Conservation (phyloP, 2,329 filamentous ascomycete genomes). For the Fusarium sp. region DNA sequence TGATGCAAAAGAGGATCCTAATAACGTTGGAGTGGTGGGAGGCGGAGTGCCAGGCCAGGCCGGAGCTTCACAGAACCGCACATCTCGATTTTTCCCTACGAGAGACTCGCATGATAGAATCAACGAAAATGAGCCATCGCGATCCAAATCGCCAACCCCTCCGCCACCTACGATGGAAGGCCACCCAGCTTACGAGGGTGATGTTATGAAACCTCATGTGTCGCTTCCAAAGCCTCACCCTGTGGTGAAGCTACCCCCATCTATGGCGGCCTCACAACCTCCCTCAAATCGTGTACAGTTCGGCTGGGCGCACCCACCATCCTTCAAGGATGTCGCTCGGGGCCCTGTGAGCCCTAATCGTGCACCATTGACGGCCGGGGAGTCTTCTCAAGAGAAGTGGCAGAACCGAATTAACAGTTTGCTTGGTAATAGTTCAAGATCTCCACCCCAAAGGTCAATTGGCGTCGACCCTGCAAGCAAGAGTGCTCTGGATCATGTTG, state of each 20-base stretch:
- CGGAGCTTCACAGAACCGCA: slow-evolving; percentile 56
- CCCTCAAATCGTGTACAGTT: slow-evolving; percentile 42
- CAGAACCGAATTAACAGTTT: slow-evolving; percentile 86
- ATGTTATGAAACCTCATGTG: slow-evolving; percentile 72
- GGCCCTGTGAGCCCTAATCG: slow-evolving; percentile 36
- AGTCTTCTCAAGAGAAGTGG: slow-evolving; percentile 66
- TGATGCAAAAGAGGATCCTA: slow-evolving; percentile 40
- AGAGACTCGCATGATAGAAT: slow-evolving; percentile 59
- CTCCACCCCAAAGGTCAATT: slow-evolving; percentile 65
- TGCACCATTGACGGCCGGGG: slow-evolving; percentile 42
- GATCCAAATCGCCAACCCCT: slow-evolving; percentile 70
- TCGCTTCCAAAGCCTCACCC: slow-evolving; percentile 76
- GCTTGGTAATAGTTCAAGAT: slow-evolving; percentile 71
- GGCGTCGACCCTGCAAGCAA: slow-evolving; percentile 75
- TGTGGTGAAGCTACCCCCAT: slow-evolving; percentile 82
- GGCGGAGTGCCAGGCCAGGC: slow-evolving; percentile 43
- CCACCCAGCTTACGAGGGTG: slow-evolving; percentile 78
- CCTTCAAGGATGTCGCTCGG: slow-evolving; percentile 45
- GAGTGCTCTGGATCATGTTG: slow-evolving; percentile 68
- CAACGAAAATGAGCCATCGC: slow-evolving; percentile 50
- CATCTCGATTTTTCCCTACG: slow-evolving; percentile 71
- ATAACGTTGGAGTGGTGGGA: slow-evolving; percentile 45
- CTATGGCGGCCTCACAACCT: slow-evolving; percentile 41
- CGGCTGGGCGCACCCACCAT: slow-evolving; percentile 50
- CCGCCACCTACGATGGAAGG: slow-evolving; percentile 76